Conservation (phyloP, 2,329 filamentous ascomycete species). For the Colletotrichum eleusines region DNA sequence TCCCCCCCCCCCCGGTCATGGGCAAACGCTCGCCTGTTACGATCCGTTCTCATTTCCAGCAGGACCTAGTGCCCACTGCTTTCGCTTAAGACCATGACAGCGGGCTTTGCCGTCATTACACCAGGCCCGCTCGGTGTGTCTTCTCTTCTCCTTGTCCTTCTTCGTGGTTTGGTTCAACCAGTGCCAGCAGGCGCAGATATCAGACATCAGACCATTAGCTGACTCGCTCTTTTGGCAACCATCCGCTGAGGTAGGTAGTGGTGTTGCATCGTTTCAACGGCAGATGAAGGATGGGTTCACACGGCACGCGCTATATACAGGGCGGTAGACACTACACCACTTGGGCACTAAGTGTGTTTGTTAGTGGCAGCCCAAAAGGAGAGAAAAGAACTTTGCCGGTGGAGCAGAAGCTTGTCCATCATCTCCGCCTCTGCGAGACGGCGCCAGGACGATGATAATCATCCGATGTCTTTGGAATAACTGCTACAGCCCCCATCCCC, state of each 20-base stretch:
- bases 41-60: constrained; percentile 37
- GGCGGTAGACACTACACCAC: constrained; percentile 1
- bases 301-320: constrained; percentile 8
- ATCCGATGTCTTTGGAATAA: background rate
- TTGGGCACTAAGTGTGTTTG: background rate
- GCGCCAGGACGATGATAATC: background rate
- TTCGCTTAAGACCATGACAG: constrained; percentile 28
- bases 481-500: background rate
- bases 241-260: background rate
- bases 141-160: too few species aligned
- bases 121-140: constrained; percentile 8
- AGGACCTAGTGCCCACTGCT: constrained; percentile 21
- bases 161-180: constrained; percentile 7
- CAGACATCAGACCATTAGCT: background rate
- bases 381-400: background rate
- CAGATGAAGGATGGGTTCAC: constrained; percentile 19
- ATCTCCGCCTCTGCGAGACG: constrained; percentile 21
- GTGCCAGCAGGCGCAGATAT: background rate
- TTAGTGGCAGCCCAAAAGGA: background rate
- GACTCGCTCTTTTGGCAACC: constrained; percentile 31
- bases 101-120: constrained; percentile 38
- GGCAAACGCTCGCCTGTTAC: constrained; percentile 18
- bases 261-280: constrained; percentile 27
- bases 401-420: background rate
- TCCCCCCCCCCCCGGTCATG: constrained; percentile 2